A percentile compares a stretch with the other conserved stretches of the same genome.
phyloP scores from a whole-genome alignment of 768 basidiomycete genomes.

The Psilocybe cubensis region DNA sequence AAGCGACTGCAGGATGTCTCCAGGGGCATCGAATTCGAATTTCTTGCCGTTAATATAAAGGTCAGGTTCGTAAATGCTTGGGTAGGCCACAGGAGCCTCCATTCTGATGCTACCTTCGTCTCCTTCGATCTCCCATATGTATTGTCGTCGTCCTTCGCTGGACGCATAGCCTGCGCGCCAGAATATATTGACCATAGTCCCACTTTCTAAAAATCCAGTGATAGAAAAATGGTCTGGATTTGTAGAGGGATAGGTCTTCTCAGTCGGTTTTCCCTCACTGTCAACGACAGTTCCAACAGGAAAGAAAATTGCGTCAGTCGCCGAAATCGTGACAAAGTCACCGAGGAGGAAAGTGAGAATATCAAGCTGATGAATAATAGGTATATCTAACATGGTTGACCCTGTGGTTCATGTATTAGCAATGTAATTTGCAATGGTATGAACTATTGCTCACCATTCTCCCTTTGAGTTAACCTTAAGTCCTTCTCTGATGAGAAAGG shows the following conservation, averaged over 20 bases:
- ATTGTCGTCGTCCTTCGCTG: slow-evolving; percentile 23
- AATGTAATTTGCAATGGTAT: background rate
- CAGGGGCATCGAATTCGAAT: slow-evolving; percentile 8
- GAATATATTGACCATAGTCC: slow-evolving; percentile 29
- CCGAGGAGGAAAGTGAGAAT: slow-evolving; percentile 33
- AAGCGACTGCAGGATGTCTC: slow-evolving; percentile 1
- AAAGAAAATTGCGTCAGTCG: slow-evolving; percentile 28
- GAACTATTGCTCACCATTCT: background rate
- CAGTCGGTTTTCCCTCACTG: slow-evolving; percentile 26
- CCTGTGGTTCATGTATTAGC: background rate
- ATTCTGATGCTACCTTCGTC: slow-evolving; percentile 30
- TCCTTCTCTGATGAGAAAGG: background rate
- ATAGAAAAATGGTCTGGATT: slow-evolving; percentile 31
- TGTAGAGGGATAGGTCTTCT: slow-evolving; percentile 18
- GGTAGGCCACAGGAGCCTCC: slow-evolving; percentile 7
- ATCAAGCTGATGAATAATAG: slow-evolving; percentile 32
- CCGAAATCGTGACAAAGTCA: slow-evolving; percentile 30
- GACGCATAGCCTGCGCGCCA: slow-evolving; percentile 27
- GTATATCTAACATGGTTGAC: background rate
- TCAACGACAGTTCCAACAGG: slow-evolving; percentile 17
- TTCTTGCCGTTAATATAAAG: slow-evolving; percentile 23
- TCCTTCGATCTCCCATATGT: slow-evolving; percentile 39
- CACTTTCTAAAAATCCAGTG: slow-evolving; percentile 31
- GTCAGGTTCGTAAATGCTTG: slow-evolving; percentile 8
- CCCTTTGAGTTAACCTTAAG: background rate